A percentile compares a stretch with the other conserved stretches of the same genome.
Evolutionary conservation across 148 eudicot species (phyloP).

Genomic region (Linanthus parryae): DNA sequence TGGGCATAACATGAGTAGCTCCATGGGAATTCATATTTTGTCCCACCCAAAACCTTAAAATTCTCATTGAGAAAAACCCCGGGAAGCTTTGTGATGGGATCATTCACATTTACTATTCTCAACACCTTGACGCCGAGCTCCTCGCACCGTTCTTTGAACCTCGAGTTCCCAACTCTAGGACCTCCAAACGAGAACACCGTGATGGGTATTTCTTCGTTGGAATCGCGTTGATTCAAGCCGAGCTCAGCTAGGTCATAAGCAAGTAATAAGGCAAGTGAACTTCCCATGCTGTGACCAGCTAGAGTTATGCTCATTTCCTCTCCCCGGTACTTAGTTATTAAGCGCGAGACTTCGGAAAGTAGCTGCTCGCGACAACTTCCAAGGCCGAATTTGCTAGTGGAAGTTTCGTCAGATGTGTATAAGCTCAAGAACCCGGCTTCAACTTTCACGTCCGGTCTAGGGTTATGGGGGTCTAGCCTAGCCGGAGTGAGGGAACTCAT

Average conservation of each 20-base stretch:
- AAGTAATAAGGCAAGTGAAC: conserved; percentile 26
- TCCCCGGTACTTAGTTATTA: conserved; percentile 17
- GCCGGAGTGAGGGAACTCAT: conserved; percentile 31
- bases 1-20: conserved; percentile 34
- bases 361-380: conserved; percentile 33
- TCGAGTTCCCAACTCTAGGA: conserved; percentile 35
- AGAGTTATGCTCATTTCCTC: conserved; percentile 34
- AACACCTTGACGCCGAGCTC: conserved; percentile 32
- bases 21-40: conserved; percentile 20
- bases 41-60: conserved; percentile 22
- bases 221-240: conserved; percentile 12
- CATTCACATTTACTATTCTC: conserved; percentile 31
- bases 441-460: conserved; percentile 22
- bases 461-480: conserved; percentile 25
- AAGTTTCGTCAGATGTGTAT: conserved; percentile 23
- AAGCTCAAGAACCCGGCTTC: conserved; percentile 32
- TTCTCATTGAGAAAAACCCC: conserved; percentile 31
- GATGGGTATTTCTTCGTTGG: conserved; percentile 11
- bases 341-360: conserved; percentile 22
- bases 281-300: conserved; percentile 41
- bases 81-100: conserved; percentile 33
- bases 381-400: conserved; percentile 11
- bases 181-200: conserved; percentile 39
- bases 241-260: conserved; percentile 38
- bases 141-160: conserved; percentile 31